Conservation (phyloP, 2,329 filamentous ascomycete genomes). For the Colletotrichum sp. region DNA sequence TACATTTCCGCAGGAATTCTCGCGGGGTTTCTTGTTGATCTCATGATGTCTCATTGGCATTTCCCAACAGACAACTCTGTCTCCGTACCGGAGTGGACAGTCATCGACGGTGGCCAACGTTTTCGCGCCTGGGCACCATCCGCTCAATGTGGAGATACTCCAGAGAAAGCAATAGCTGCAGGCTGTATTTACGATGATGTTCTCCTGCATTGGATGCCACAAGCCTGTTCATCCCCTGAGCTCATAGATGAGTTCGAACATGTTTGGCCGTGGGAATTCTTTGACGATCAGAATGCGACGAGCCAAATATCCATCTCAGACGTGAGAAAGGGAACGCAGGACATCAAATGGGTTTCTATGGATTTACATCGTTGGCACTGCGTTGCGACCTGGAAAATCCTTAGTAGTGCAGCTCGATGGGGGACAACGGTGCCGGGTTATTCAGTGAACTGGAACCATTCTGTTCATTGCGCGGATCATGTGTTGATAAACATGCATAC, state of each 20-base stretch:
- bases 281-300: not conserved
- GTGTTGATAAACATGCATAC: not conserved
- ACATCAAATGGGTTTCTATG: not conserved
- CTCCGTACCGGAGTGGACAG: not conserved
- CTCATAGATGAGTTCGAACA: not conserved
- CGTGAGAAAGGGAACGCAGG: not conserved
- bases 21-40: not conserved
- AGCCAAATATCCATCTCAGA: not conserved
- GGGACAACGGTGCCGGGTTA: not conserved
- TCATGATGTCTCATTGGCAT: not conserved
- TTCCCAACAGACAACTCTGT: not conserved
- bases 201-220: not conserved
- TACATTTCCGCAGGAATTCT: not conserved
- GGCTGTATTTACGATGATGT: not conserved
- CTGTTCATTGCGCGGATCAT: not conserved
- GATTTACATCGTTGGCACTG: not conserved
- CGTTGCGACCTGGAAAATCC: not conserved
- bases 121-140: not conserved
- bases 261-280: not conserved
- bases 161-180: not conserved
- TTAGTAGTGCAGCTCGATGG: not conserved
- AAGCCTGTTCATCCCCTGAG: not conserved
- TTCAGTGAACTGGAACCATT: not conserved
- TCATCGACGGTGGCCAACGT: not conserved
- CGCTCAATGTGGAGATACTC: not conserved